phyloP scores from a whole-genome alignment of 2,329 filamentous ascomycete species.

The Albophoma yamanashiensis region DNA sequence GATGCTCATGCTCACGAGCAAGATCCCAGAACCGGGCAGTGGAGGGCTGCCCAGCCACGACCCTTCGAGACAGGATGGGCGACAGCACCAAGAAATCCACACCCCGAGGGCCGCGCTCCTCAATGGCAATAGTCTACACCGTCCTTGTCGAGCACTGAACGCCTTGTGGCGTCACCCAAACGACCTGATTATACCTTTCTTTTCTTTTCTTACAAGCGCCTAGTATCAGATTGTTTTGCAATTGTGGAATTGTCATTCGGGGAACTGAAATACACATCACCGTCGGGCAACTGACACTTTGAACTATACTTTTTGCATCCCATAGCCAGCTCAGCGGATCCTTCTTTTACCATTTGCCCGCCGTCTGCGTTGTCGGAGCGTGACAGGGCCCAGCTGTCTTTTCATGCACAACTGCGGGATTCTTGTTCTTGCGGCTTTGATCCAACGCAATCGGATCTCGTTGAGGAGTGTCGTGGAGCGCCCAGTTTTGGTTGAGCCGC shows the following conservation, averaged over 20 bases:
- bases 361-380: not conserved
- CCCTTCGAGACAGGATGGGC: conserved; percentile 25
- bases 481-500: not conserved
- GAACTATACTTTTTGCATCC: not conserved
- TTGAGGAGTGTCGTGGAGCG: not conserved
- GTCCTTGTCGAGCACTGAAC: not conserved
- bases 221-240: too few relatives aligned
- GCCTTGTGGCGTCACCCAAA: not conserved
- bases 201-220: not conserved
- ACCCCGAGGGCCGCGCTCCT: conserved; percentile 8
- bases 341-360: not conserved
- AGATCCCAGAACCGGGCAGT: conserved; percentile 24
- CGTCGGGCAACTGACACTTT: conserved; percentile 9
- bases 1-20: conserved; percentile 15
- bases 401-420: not conserved
- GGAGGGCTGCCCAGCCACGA: conserved; percentile 20
- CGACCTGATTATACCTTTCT: not conserved
- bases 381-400: not conserved
- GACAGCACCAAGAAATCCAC: conserved; percentile 15
- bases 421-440: not conserved
- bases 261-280: conserved; percentile 6
- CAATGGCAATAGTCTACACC: not conserved
- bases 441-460: not conserved
- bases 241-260: conserved; percentile 1
- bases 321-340: not conserved